Percentiles rank a stretch among this genome's conserved stretches.
Evolutionary conservation across 2,329 filamentous ascomycete species (phyloP).

Genomic region (Exophiala aquamarina): DNA sequence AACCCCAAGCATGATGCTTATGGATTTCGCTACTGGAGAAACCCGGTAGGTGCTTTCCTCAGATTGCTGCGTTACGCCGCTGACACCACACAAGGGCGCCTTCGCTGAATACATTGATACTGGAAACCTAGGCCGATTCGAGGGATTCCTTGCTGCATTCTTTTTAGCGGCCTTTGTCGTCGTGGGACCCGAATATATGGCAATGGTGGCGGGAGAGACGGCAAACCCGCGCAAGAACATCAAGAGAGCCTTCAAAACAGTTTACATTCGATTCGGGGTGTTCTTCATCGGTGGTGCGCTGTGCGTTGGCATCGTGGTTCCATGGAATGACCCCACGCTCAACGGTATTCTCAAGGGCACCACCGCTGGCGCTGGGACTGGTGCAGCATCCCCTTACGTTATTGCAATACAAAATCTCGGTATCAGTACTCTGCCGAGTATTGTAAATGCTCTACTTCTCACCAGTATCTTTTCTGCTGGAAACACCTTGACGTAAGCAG

Average conservation of each 20-base stretch:
- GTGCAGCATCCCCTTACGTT: constrained; percentile 61
- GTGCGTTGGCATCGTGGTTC: constrained; percentile 66
- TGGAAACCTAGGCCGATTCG: constrained; percentile 60
- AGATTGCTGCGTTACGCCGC: too few relatives aligned
- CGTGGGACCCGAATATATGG: constrained; percentile 64
- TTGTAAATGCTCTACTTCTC: constrained; percentile 57
- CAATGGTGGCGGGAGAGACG: constrained; percentile 63
- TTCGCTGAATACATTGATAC: constrained; percentile 64
- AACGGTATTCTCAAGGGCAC: constrained; percentile 33
- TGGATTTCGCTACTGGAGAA: constrained; percentile 65
- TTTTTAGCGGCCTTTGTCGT: constrained; percentile 67
- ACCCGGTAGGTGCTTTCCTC: too few relatives aligned
- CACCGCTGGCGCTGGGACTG: constrained; percentile 51
- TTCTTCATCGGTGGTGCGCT: constrained; percentile 75
- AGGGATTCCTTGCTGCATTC: constrained; percentile 64
- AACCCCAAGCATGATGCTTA: constrained; percentile 69
- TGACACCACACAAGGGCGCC: too few relatives aligned
- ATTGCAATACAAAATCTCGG: constrained; percentile 60
- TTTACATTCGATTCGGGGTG: constrained; percentile 72
- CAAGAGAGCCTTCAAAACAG: constrained; percentile 71
- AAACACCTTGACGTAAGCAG: constrained; percentile 60
- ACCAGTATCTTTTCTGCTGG: constrained; percentile 58
- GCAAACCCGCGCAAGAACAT: constrained; percentile 67
- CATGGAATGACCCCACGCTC: constrained; percentile 63
- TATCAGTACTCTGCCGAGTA: constrained; percentile 54